Base-by-base conservation (phyloP, 805 yeast genomes). In the Debaryomyces tyrocola region DNA sequence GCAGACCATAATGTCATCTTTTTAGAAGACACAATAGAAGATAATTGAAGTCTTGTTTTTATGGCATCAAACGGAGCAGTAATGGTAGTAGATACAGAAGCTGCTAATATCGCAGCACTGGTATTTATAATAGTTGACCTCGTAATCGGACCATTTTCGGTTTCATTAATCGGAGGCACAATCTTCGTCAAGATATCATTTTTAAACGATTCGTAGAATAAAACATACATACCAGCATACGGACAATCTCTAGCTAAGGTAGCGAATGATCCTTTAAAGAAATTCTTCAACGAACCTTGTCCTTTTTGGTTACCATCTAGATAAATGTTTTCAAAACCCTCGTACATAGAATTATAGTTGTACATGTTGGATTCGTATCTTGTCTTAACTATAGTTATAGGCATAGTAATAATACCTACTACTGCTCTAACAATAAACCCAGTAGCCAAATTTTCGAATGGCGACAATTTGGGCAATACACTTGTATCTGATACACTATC, bases 31-130 rank as follows among this genome's bases (percentile, higher is more conserved):
- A 48, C 48, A 20, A 80, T 70, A n/a, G 47, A 37, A 14, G 42
- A 37, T 41, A 92, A 69, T 68, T 92, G 99, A 78, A 94, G 83
- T 47, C 96, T 75, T 0, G 98, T 94, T 63, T 92, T 92, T 29
- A 94, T 80, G 0, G 97, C 88, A 59, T 92, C 99, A 60, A 92
- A 92, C 0, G 99, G 99, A 1, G 96, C 95, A 0, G 99, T 92
- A 14, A 88, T 72, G 0, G 92, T 73, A 1, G 97, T 90, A 1
- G 98, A 87, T 8, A 84, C 58, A 10, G 82, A 71, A 0, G 98
- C 96, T 0, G 98, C 88, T 2, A 74, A 33, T 6, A 86, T 73
- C 0, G 98, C 99, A n/a, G 96, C 78, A 0, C 75, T 46, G 0
- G 91, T 76, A 62, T 92, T 92, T 41, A 88, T 74, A 3, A 79